phyloP scores from a whole-genome alignment of 495 filamentous ascomycete species.

The Penicillium cinerascens region DNA sequence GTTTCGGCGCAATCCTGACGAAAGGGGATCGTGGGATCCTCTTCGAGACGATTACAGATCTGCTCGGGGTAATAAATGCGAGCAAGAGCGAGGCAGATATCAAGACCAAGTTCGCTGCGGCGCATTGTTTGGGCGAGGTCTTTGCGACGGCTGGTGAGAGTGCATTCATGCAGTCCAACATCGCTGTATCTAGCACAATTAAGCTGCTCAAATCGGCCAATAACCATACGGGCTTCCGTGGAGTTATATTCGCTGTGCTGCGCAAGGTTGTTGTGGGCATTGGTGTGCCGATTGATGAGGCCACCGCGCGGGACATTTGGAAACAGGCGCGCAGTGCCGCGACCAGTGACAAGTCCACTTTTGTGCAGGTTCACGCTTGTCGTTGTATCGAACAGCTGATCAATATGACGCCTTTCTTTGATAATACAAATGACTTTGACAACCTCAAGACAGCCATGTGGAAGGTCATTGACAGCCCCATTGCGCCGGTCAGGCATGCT shows the following conservation, averaged over 20 bases:
- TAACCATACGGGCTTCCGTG: constrained; percentile 76
- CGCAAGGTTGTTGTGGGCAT: constrained; percentile 74
- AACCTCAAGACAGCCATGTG: constrained; percentile 72
- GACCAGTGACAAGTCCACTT: constrained; percentile 72
- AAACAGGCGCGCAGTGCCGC: constrained; percentile 80
- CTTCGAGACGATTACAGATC: constrained; percentile 90
- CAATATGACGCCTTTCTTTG: constrained; percentile 71
- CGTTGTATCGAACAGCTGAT: constrained; percentile 73
- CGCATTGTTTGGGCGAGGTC: constrained; percentile 82
- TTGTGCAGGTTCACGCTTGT: constrained; percentile 78
- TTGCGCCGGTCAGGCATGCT: constrained; percentile 70
- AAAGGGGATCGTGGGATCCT: constrained; percentile 89
- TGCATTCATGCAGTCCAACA: constrained; percentile 76
- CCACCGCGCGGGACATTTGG: constrained; percentile 84
- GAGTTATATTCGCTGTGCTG: constrained; percentile 75
- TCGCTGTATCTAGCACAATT: constrained; percentile 66
- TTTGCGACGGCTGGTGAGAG: constrained; percentile 90
- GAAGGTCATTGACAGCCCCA: constrained; percentile 79
- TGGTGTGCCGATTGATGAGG: constrained; percentile 74
- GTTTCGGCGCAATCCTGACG: constrained; percentile 76
- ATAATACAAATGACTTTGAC: constrained; percentile 90
- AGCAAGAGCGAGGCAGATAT: constrained; percentile 80
- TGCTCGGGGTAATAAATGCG: constrained; percentile 68
- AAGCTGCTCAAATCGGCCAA: constrained; percentile 78
- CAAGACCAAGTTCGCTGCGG: constrained; percentile 78